Conservation (phyloP, 345 rosid genomes). For the Passiflora organensis region DNA sequence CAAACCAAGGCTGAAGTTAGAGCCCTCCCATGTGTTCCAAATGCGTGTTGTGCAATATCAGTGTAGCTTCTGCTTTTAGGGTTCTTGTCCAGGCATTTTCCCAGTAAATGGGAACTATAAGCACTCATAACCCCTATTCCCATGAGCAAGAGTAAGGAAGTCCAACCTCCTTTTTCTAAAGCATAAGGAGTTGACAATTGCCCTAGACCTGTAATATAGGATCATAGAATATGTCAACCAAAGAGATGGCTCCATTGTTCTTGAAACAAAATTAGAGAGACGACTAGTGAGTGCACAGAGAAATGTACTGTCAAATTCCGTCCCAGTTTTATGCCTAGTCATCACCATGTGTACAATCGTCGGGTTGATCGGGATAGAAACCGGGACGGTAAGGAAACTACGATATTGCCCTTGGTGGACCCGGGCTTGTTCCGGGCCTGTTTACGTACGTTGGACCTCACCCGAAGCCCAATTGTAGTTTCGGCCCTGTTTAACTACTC, state of each 20-base stretch:
- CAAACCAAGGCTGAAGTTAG: conserved; percentile 48
- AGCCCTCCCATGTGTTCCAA: conserved; percentile 44
- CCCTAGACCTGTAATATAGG: conserved; percentile 48
- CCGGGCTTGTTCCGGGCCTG: too few relatives aligned
- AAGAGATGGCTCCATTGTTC: not conserved
- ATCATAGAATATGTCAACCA: not conserved
- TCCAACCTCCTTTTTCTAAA: conserved; percentile 67
- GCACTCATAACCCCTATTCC: conserved; percentile 48
- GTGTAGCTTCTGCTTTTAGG: conserved; percentile 59
- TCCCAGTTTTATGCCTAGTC: too few relatives aligned
- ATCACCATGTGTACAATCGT: too few relatives aligned
- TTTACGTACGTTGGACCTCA: too few relatives aligned
- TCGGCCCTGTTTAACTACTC: too few relatives aligned
- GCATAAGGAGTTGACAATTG: conserved; percentile 77
- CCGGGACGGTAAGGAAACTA: too few relatives aligned
- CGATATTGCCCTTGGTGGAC: too few relatives aligned
- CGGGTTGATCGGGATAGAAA: too few relatives aligned
- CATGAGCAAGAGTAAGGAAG: conserved; percentile 47
- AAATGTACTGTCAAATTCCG: too few relatives aligned
- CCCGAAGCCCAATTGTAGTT: too few relatives aligned
- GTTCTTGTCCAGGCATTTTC: conserved; percentile 54
- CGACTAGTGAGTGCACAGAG: not conserved
- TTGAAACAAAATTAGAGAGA: not conserved
- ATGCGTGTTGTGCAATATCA: conserved; percentile 60
- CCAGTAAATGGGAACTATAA: conserved; percentile 58